Evolutionary conservation across 208 protist genomes (phyloP).

Genomic region (Crithidia mellificae): DNA sequence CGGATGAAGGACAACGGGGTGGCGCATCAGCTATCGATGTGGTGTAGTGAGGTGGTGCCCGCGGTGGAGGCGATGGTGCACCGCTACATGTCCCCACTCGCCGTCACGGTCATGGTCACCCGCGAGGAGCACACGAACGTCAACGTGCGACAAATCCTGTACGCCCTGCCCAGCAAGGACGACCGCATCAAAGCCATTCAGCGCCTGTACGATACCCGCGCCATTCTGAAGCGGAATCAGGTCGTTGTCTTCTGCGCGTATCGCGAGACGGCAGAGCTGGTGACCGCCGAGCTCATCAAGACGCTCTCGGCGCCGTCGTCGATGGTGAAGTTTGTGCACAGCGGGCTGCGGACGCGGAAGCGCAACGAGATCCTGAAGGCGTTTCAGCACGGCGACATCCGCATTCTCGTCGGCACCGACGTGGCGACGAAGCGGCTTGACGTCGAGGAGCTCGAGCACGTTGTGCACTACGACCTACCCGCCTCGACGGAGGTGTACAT

Average conservation of each 20-base stretch:
- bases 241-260: constrained; percentile 78
- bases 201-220: constrained; percentile 64
- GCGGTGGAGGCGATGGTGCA: constrained; percentile 64
- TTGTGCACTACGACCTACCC: constrained; percentile 97
- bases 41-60: constrained; percentile 74
- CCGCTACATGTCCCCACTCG: constrained; percentile 74
- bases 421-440: constrained; percentile 94
- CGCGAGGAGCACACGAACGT: constrained; percentile 55
- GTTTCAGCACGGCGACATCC: constrained; percentile 80
- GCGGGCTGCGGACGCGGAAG: constrained; percentile 76
- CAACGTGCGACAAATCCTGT: constrained; percentile 65
- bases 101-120: constrained; percentile 70
- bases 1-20: constrained; percentile 49
- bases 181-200: constrained; percentile 54
- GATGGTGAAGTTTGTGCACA: constrained; percentile 89
- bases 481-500: constrained; percentile 96
- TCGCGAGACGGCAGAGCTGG: constrained; percentile 60
- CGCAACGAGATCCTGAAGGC: constrained; percentile 69
- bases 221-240: constrained; percentile 73
- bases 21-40: constrained; percentile 92
- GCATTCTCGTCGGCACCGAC: constrained; percentile 96
- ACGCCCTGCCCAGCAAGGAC: constrained; percentile 44
- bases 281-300: constrained; percentile 49
- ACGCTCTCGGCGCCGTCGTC: constrained; percentile 55
- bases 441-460: constrained; percentile 92